Base-by-base conservation (phyloP, 163 green algal genomes). In the Smithsoniella earleae region DNA sequence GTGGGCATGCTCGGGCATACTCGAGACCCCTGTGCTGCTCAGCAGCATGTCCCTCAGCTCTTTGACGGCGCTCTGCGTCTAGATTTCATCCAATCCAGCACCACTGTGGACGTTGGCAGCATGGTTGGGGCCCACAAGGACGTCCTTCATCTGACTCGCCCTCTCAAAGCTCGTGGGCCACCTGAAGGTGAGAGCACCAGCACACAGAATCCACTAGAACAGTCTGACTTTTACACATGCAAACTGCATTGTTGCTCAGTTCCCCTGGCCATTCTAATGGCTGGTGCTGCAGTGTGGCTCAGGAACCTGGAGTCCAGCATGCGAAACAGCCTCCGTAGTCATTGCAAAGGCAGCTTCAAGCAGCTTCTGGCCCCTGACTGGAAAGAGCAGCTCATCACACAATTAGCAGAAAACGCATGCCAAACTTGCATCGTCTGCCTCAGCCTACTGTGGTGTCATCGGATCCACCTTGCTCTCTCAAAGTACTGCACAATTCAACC, bases 21-120 rank as follows among this genome's bases (percentile, higher is more conserved):
- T 43, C 87, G 87, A 73, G 88, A 91, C 62, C 30, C 69, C 25
- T 66, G 75, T 55, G 86, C 87, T 3, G 87, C 91, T 46, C 88
- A 93, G 81, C 86, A 84, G 27, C 87, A 95, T 78, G 83, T 93
- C 75, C 82, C 82, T 66, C 90, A 91, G 80, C 91, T 85, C 76
- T 93, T 95, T 79, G 87, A 95, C 31, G 86, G 85, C 78, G 74
- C 77, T 31, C 62, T 62, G 55, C 49, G 46, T 33, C 73, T 81
- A 1, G 73, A 78, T 25, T 76, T 78, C 36, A 46, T 33, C 34
- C 40, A 13, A 54, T 49, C 1, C 25, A 31, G 27, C 25, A 33
- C 27, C 66, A 73, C 36, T 10, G 30, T 37, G 55, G 75, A 76
- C 46, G 74, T 79, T 34, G 16, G 43, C 0, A 66, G 65, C 4